Evolutionary conservation across 2,329 filamentous ascomycete species (phyloP), one percentile per base, ranked within the genome.

Genomic region (Cryphonectria parasitica): DNA sequence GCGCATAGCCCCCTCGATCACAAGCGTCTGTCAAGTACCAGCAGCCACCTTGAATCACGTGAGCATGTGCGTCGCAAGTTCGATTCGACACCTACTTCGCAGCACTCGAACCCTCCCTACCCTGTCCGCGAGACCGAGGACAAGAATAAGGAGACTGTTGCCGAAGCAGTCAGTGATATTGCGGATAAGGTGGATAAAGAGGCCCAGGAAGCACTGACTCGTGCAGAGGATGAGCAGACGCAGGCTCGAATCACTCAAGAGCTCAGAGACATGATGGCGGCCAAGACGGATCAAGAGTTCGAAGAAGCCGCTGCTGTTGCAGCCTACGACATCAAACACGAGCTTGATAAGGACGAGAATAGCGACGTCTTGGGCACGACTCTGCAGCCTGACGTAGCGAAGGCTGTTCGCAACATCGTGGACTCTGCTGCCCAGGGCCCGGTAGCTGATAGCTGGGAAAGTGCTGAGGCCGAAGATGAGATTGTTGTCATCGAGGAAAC

Each of bases 381-480:
- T 22, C 80, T 87, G 71, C 83, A 84, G 43, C 83, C 85, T 64
- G 84, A 86, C 31, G 78, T 87, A 39, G 87, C 87, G 17, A 84
- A 87, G 72, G 83, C 83, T 39, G 81, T 83, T 62, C 81, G 79
- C 39, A 80, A 84, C 34, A 82, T 83, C 71, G 84, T 89, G 65
- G 88, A 90, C 64, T 85, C 88, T 71, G 84, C 86, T 52, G 86
- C 87, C 66, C 85, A 88, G 72, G 87, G 88, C 31, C 84, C 87
- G 31, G 85, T 94, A 63, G 92, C 90, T n/a, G 94, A 97, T 74
- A 95, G 91, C 81, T 97, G 94, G 94, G 94, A 97, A 83, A 97
- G 91, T 74, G 93, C 92, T 4, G 93, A 95, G 76, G 88, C 88
- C 69, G 90, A 91, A 73, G 91, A 92, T 71, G 86, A 90, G 77